A percentile compares a stretch with the other conserved stretches of the same genome.
phyloP scores from a whole-genome alignment of 164 flowering plant species.

The Kalanchoe fedtschenkoi region DNA sequence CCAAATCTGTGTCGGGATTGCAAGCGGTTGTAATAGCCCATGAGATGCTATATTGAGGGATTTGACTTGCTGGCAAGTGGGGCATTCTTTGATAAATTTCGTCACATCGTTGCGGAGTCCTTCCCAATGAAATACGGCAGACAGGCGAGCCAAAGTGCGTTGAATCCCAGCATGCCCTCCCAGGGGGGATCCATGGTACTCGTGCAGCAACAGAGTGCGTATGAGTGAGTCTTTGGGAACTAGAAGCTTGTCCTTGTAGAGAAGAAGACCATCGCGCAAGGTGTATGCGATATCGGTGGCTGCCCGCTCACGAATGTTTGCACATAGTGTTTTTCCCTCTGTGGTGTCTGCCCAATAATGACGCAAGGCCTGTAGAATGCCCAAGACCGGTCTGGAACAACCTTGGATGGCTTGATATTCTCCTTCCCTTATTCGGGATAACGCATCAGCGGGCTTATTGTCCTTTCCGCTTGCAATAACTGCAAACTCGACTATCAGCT shows the following conservation, averaged over 20 bases:
- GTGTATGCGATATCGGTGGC: too few species aligned
- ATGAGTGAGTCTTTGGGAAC: neutral
- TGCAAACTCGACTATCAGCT: too few species aligned
- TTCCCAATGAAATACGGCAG: neutral
- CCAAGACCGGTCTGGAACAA: neutral
- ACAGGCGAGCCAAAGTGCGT: neutral
- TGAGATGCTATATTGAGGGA: neutral
- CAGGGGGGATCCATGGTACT: neutral
- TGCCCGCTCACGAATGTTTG: too few species aligned
- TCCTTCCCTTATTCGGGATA: too few species aligned
- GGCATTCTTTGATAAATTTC: neutral
- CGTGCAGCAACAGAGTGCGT: neutral
- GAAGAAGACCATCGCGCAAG: too few species aligned
- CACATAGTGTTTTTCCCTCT: too few species aligned
- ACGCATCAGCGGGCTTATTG: too few species aligned
- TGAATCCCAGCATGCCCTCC: neutral
- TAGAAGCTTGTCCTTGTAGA: neutral
- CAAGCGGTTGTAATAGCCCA: neutral
- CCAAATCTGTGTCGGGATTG: neutral
- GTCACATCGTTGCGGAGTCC: neutral
- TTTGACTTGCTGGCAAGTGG: neutral
- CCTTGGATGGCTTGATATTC: neutral
- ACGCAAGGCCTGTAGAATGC: neutral
- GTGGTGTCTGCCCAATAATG: neutral
- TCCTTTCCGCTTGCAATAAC: neutral